Conservation (phyloP, 2,329 filamentous ascomycete genomes). For the Zasmidium citrigriseum region DNA sequence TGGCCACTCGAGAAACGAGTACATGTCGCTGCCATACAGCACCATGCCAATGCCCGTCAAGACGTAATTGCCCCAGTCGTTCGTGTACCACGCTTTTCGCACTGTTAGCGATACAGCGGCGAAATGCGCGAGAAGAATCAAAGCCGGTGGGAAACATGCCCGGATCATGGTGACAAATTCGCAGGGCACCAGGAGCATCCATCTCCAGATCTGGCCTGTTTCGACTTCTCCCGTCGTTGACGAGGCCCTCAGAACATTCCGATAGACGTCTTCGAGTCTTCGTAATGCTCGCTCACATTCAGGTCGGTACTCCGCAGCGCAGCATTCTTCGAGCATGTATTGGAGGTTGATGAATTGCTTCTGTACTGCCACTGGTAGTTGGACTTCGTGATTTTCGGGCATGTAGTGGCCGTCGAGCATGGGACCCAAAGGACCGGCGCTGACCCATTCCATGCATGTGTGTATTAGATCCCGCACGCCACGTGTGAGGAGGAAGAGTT, state of each 20-base stretch:
- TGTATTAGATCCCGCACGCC: constrained; percentile 20
- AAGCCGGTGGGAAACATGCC: constrained; percentile 19
- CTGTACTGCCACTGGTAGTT: constrained; percentile 7
- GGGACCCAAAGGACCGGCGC: constrained; percentile 11
- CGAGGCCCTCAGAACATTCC: constrained; percentile 7
- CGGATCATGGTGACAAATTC: constrained; percentile 23
- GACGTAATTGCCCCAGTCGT: constrained; percentile 8
- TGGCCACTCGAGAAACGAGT: constrained; percentile 7
- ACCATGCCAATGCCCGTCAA: constrained; percentile 7
- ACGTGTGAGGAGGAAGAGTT: constrained; percentile 21
- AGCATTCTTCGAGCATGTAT: constrained; percentile 12
- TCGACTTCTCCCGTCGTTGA: constrained; percentile 1
- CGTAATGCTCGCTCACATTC: constrained; percentile 9
- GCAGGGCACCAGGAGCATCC: constrained; percentile 10
- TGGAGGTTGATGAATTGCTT: constrained; percentile 11
- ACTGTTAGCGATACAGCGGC: constrained; percentile 18
- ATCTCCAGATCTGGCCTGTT: constrained; percentile 10
- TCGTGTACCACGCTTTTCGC: constrained; percentile 9
- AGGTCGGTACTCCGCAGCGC: neutral
- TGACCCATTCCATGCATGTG: constrained; percentile 15
- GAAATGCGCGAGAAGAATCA: constrained; percentile 27
- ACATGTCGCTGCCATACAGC: constrained; percentile 8
- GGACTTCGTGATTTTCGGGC: neutral
- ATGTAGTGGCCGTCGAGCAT: constrained; percentile 14
- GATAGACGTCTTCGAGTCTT: constrained; percentile 13